Evolutionary conservation across 2,329 filamentous ascomycete genomes (phyloP), one percentile per base, ranked within the genome.

Genomic region (Botrytis aclada): DNA sequence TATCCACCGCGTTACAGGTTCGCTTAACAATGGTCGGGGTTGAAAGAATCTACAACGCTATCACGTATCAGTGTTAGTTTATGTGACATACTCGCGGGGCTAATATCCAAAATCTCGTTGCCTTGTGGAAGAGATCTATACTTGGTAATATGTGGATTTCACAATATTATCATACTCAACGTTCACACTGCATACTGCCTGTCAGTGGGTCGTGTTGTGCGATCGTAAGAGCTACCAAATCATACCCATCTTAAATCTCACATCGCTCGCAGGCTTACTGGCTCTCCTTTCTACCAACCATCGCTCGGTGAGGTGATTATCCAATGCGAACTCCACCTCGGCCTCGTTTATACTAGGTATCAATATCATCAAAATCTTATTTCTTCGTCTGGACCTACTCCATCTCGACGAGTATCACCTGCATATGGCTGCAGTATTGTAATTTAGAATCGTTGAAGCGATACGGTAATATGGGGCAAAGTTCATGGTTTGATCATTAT

Each of bases 81-180:
- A 70, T 45, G 37, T 67, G 65, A 56, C 39, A 56, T 56, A 32
- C 37, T 51, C 18, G 65, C 65, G 20, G 47, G 65, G 47, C 65
- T 58, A 70, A 64, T 51, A 34, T 37, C 51, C 32, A 63, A 70
- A 70, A 70, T 70, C 69, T 70, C 10, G 69, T 70, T 70, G 69
- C 69, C 69, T 70, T 70, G 69, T 22, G 60, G 29, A 43, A 69
- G 22, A 56, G 34, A 69, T 56, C 65, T 56, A 69, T 67, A 67
- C 65, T 67, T 67, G 65, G 47, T 37, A 32, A 56, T 56, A 37
- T 56, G 37, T 67, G 65, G 65, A 56, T 66, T 54, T 54, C 25
- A 56, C 58, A 32, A 16, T 67, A 29, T n/a, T 39, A 39, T 29
- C 34, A 54, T 54, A 39, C 45, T 32, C 65, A n/a, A 56, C 29